Conservation (phyloP, 1,284 basidiomycete species). For the Bondarzewia mesenterica region DNA sequence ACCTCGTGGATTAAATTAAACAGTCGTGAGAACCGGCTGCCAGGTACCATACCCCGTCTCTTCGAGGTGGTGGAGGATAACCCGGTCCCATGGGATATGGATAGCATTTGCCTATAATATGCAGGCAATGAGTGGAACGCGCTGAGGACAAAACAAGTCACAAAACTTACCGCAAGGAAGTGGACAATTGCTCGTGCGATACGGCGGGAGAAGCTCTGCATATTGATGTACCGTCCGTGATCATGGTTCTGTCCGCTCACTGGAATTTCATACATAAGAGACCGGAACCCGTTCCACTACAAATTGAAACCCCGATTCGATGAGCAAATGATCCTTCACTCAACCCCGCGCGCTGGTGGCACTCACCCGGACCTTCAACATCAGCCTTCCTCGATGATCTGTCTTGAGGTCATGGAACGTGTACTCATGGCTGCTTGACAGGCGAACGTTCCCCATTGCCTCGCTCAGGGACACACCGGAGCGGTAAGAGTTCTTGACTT, state of each 20-base stretch:
- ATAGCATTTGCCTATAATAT: slow-evolving; percentile 50
- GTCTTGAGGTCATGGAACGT: slow-evolving; percentile 55
- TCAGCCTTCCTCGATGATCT: slow-evolving; percentile 49
- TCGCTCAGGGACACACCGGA: slow-evolving; percentile 63
- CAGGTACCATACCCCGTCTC: slow-evolving; percentile 61
- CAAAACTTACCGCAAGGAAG: slow-evolving; percentile 55
- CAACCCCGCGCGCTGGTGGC: not conserved
- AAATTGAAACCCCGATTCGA: too few relatives aligned
- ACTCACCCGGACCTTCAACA: slow-evolving; percentile 52
- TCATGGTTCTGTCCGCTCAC: slow-evolving; percentile 58
- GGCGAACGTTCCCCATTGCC: slow-evolving; percentile 54
- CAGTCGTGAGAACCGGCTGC: slow-evolving; percentile 44
- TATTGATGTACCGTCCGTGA: slow-evolving; percentile 45
- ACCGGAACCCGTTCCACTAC: slow-evolving; percentile 64
- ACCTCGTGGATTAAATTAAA: slow-evolving; percentile 20
- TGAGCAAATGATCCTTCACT: not conserved
- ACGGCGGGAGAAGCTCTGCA: slow-evolving; percentile 60
- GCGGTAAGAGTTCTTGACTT: slow-evolving; percentile 56
- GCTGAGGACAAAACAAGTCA: slow-evolving; percentile 3
- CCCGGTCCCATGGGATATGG: slow-evolving; percentile 57
- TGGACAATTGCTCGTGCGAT: slow-evolving; percentile 65
- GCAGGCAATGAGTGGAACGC: slow-evolving; percentile 4
- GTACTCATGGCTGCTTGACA: slow-evolving; percentile 54
- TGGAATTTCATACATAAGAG: slow-evolving; percentile 70
- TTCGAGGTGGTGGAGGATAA: slow-evolving; percentile 66